Conservation (phyloP, 2,329 filamentous ascomycete species). For the Beauveria sp. region DNA sequence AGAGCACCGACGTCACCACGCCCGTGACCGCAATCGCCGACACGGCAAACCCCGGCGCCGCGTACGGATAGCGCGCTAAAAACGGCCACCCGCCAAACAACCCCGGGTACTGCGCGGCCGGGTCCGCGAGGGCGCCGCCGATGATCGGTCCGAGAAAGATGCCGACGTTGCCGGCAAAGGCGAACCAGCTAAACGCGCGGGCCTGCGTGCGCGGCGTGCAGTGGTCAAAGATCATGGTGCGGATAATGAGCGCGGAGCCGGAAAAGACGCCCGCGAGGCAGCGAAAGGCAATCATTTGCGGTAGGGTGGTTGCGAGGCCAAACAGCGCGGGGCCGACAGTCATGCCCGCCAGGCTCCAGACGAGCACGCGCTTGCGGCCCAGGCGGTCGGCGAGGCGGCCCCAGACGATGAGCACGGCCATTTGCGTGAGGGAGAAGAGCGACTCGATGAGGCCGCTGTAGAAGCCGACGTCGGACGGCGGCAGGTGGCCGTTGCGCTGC, state of each 20-base stretch:
- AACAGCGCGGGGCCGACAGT: slow-evolving; percentile 56
- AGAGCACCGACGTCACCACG: slow-evolving; percentile 44
- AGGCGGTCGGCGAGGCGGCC: slow-evolving; percentile 53
- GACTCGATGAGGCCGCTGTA: slow-evolving; percentile 70
- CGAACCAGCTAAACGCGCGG: slow-evolving; percentile 67
- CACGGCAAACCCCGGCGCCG: slow-evolving; percentile 46
- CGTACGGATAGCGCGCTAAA: slow-evolving; percentile 45
- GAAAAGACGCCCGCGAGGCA: slow-evolving; percentile 67
- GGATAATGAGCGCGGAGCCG: slow-evolving; percentile 65
- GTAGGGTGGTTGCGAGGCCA: slow-evolving; percentile 57
- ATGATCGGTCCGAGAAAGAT: slow-evolving; percentile 65
- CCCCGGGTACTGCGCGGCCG: slow-evolving; percentile 53
- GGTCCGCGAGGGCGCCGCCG: slow-evolving; percentile 62
- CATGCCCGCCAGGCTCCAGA: slow-evolving; percentile 59
- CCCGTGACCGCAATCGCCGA: slow-evolving; percentile 48
- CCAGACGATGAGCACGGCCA: slow-evolving; percentile 71
- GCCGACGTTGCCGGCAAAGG: slow-evolving; percentile 66
- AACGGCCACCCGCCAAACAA: slow-evolving; percentile 40
- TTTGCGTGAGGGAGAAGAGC: slow-evolving; percentile 68
- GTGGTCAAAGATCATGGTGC: slow-evolving; percentile 70
- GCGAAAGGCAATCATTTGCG: slow-evolving; percentile 67
- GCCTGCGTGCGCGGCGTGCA: slow-evolving; percentile 65
- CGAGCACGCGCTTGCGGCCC: slow-evolving; percentile 66
- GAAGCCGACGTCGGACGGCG: slow-evolving; percentile 65
- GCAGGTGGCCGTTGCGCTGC: slow-evolving; percentile 53